Percentiles rank a stretch among this genome's conserved stretches.
These are phyloP conservation scores for Plantago elongata DNA, from an alignment of 257 asterid genomes.

Conservation along the genomic window DNA sequence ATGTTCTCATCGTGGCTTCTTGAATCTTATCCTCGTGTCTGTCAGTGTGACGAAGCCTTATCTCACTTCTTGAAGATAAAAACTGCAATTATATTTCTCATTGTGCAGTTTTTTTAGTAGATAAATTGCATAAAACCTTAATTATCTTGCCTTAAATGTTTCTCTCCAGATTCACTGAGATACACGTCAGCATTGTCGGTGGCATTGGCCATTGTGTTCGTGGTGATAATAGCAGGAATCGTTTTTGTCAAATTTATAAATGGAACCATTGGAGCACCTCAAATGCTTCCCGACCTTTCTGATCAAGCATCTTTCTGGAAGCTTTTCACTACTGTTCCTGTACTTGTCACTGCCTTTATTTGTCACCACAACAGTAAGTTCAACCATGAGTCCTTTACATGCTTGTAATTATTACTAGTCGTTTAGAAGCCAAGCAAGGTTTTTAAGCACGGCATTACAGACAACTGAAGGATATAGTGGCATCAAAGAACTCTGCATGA, in stretches of 20 bases:
- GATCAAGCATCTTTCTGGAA: conserved; percentile 92
- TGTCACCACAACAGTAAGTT: conserved; percentile 83
- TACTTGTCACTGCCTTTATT: conserved; percentile 81
- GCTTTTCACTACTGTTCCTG: conserved; percentile 74
- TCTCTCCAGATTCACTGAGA: conserved; percentile 73
- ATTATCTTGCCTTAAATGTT: conserved; percentile 21
- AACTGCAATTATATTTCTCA: not conserved
- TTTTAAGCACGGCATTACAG: not conserved
- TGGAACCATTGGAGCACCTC: conserved; percentile 82
- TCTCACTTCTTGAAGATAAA: conserved; percentile 10
- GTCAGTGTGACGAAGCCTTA: not conserved
- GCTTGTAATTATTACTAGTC: not conserved
- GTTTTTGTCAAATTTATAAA: conserved; percentile 47
- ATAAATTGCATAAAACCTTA: conserved; percentile 4
- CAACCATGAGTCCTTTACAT: not conserved
- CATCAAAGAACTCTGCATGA: no score
- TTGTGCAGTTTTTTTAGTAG: not conserved
- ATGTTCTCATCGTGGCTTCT: conserved; percentile 10
- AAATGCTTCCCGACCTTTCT: conserved; percentile 53
- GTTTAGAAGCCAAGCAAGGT: not conserved
- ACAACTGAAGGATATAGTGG: no score
- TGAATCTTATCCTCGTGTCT: conserved; percentile 1
- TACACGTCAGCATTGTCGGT: conserved; percentile 88
- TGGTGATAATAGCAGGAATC: conserved; percentile 78
- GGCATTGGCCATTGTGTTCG: conserved; percentile 66